These are phyloP conservation scores for Nothomitra cinnamomea DNA, from an alignment of 2,329 filamentous ascomycete species.

Conservation along the genomic window DNA sequence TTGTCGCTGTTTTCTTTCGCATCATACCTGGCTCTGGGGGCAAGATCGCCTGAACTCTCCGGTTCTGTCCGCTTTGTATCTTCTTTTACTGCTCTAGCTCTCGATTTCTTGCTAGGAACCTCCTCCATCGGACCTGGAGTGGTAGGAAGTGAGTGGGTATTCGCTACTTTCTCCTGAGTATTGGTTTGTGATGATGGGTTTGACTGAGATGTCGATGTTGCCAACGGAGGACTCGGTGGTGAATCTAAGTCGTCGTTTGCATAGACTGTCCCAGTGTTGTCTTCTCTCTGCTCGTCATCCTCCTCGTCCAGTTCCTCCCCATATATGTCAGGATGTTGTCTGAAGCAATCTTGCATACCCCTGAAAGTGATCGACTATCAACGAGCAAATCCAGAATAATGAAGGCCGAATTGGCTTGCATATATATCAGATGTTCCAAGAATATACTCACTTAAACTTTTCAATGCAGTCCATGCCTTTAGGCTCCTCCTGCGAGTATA, in stretches of 20 bases:
- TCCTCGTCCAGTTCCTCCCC: slow-evolving; percentile 73
- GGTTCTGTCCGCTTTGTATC: neutral
- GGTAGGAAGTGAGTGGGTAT: neutral
- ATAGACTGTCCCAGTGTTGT: slow-evolving; percentile 12
- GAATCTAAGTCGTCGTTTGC: slow-evolving; percentile 6
- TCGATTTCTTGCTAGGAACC: too few relatives aligned
- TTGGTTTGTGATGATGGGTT: neutral
- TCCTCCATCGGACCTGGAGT: neutral
- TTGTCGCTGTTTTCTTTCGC: neutral
- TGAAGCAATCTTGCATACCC: slow-evolving; percentile 95
- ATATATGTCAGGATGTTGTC: slow-evolving; percentile 81
- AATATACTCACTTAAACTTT: slow-evolving; percentile 68
- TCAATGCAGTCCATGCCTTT: slow-evolving; percentile 98
- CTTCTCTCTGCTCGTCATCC: slow-evolving; percentile 32
- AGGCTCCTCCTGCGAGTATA: slow-evolving; percentile 84
- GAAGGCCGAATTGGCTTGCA: neutral
- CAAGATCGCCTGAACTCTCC: neutral
- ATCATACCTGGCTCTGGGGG: neutral
- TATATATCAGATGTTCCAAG: neutral
- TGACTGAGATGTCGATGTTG: neutral
- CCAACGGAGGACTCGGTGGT: slow-evolving; percentile 8
- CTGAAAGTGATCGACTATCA: slow-evolving; percentile 27
- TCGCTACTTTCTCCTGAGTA: neutral
- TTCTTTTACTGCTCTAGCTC: neutral
- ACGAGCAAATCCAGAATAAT: neutral